These are phyloP conservation scores for Hanseniaspora singularis DNA, from an alignment of 805 yeast species.

Conservation along the genomic window DNA sequence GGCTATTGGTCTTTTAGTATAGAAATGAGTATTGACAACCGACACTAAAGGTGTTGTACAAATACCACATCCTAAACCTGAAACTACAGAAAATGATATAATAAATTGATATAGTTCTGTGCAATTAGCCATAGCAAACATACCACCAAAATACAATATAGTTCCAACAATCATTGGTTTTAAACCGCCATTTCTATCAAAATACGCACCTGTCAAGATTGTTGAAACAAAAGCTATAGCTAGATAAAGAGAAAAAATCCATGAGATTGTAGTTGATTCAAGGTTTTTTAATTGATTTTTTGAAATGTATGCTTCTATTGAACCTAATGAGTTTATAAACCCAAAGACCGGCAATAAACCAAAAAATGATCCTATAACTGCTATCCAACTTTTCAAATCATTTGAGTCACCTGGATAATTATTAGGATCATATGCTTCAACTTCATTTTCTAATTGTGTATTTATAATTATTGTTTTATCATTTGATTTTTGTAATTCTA, in stretches of 20 bases:
- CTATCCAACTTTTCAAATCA: slow-evolving; percentile 21
- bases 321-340: slow-evolving; percentile 50
- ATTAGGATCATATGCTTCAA: slow-evolving; percentile 8
- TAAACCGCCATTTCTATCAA: slow-evolving; percentile 49
- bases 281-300: slow-evolving; percentile 41
- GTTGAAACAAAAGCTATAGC: slow-evolving; percentile 43
- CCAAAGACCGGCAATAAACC: slow-evolving; percentile 53
- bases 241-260: slow-evolving; percentile 56
- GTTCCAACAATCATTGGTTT: slow-evolving; percentile 37
- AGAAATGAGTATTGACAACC: slow-evolving; percentile 56
- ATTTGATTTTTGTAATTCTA: not conserved
- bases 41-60: slow-evolving; percentile 51
- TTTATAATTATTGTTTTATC: not conserved
- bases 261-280: slow-evolving; percentile 42
- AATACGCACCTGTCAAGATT: slow-evolving; percentile 45
- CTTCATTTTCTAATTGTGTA: not conserved
- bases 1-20: slow-evolving; percentile 45
- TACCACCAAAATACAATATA: slow-evolving; percentile 37
- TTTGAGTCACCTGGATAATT: slow-evolving; percentile 13
- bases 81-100: slow-evolving; percentile 42
- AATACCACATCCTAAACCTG: slow-evolving; percentile 50
- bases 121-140: slow-evolving; percentile 48
- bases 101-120: slow-evolving; percentile 47
- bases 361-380: slow-evolving; percentile 47
- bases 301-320: slow-evolving; percentile 50